These are phyloP conservation scores for Fusarium sp. DNA, from an alignment of 2,329 filamentous ascomycete genomes.

Conservation along the genomic window DNA sequence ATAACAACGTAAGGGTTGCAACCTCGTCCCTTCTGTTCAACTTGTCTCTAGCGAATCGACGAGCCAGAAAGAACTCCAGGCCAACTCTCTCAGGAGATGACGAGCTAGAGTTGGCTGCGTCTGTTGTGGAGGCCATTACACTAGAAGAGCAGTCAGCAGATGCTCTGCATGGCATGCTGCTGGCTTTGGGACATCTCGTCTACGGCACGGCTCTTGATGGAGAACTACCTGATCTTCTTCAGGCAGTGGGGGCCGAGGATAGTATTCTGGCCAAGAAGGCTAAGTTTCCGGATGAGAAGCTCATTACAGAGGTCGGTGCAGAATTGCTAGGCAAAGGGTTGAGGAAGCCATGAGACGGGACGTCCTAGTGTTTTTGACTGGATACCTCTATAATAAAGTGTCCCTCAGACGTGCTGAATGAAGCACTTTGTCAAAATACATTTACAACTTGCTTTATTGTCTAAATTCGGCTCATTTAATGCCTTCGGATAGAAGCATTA, in stretches of 20 bases:
- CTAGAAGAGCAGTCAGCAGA: slow-evolving; percentile 73
- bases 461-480: too few species aligned
- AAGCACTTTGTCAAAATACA: background rate
- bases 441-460: background rate
- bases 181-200: slow-evolving; percentile 80
- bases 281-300: slow-evolving; percentile 66
- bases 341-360: slow-evolving; percentile 44
- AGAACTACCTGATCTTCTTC: slow-evolving; percentile 83
- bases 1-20: slow-evolving; percentile 81
- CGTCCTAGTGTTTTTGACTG: rapidly evolving
- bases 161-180: slow-evolving; percentile 79
- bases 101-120: slow-evolving; percentile 85
- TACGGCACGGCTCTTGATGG: slow-evolving; percentile 78
- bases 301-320: slow-evolving; percentile 67
- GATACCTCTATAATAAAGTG: background rate
- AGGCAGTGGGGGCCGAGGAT: slow-evolving; percentile 78
- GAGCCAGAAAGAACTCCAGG: slow-evolving; percentile 67
- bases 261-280: slow-evolving; percentile 70
- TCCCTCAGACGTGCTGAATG: too few species aligned
- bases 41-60: slow-evolving; percentile 77
- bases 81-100: slow-evolving; percentile 74
- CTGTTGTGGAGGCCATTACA: slow-evolving; percentile 78
- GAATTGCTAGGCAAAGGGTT: slow-evolving; percentile 66
- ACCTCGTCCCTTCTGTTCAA: slow-evolving; percentile 89
- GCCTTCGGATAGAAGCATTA: too few species aligned